Base-by-base conservation (phyloP, 495 filamentous ascomycete genomes). In the Talaromyces stipitatus region DNA sequence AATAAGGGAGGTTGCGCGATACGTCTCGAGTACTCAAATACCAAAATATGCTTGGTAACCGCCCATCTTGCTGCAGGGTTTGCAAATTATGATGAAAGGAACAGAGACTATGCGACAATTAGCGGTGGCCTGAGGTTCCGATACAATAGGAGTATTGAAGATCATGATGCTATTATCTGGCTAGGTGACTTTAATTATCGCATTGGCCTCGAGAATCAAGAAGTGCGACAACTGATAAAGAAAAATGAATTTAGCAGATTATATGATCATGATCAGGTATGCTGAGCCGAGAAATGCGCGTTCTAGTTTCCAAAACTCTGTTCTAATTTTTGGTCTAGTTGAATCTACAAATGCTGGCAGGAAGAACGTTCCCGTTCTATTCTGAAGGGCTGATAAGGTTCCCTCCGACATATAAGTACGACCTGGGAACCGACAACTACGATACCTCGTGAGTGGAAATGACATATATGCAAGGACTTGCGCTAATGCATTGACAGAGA, bases 1-100 rank as follows among this genome's bases (percentile, higher is more conserved):
- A 98, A 99, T 68, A 99, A 99, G 73, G 94, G 94, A 10, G 94
- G 95, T 3, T 95, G 97, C 29, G 95, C 95, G 8, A 96, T 99
- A 59, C 86, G 94, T 2, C 86, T 99, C 72, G 92, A 99, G 52
- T 96, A 89, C 63, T 91, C 86, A n/a, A 91, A 87, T 60, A 97
- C 92, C 1, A 86, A 88, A 11, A 78, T 98, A 23, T 97, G 94
- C 69, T 96, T 99, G 58, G 88, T 99, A 7, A 97, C 94, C 4
- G 95, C 95, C 10, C 94, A 99, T 80, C 77, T 99, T 61, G 94
- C 94, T 38, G 95, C 94, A 29, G 94, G 94, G 1, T 97, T 97
- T 72, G 85, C 91, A 60, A 99, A 99, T 64, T 96, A 96, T 63
- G 91, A 97, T 61, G 95, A 99, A 62, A 76, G 94, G 60, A 97